Evolutionary conservation across 306 rosid species (phyloP).

Genomic region (Ziziphus jujuba): DNA sequence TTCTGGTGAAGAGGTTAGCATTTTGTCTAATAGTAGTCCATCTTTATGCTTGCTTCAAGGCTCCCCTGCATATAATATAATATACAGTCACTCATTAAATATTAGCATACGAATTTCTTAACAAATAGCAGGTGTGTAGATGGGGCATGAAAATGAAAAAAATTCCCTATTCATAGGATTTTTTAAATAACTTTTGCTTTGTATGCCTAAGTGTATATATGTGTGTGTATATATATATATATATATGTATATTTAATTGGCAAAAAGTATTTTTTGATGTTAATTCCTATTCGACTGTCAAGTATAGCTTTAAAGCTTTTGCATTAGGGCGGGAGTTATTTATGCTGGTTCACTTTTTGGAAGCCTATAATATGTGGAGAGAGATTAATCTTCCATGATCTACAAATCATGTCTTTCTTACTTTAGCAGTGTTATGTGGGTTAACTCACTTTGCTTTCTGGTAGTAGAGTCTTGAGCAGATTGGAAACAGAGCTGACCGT

Average conservation of each 20-base stretch:
- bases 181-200: background rate
- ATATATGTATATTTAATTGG: background rate
- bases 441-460: constrained; percentile 26
- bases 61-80: background rate
- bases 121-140: background rate
- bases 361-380: background rate
- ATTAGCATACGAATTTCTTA: background rate
- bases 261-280: background rate
- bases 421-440: background rate
- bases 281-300: background rate
- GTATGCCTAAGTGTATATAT: background rate
- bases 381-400: background rate
- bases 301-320: background rate
- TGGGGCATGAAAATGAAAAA: background rate
- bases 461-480: constrained; percentile 87
- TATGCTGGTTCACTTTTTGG: background rate
- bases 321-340: constrained; percentile 3
- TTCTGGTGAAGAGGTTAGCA: constrained; percentile 94
- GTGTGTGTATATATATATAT: background rate
- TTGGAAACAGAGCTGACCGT: constrained; percentile 87
- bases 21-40: background rate
- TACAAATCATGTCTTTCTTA: background rate
- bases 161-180: background rate
- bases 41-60: background rate
- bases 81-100: too few species aligned